These are phyloP conservation scores for Pseudogymnoascus verrucosus DNA, from an alignment of 2,329 filamentous ascomycete genomes.

Conservation along the genomic window DNA sequence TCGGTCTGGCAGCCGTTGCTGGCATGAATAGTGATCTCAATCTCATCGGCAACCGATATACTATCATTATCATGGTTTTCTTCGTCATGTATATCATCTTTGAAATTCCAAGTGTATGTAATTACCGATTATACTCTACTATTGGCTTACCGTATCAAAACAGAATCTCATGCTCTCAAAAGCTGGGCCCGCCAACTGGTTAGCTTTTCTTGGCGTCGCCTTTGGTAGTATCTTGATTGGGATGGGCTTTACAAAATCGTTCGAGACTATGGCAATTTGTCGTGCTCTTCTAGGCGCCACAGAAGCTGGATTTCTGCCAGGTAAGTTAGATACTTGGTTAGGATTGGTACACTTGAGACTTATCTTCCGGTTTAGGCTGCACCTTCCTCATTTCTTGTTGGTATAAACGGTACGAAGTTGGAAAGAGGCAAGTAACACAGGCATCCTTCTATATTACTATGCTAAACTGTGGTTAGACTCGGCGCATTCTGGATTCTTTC, in stretches of 20 bases:
- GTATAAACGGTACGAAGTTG: constrained; percentile 32
- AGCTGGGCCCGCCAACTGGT: constrained; percentile 24
- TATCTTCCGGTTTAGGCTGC: constrained; percentile 26
- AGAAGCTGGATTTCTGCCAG: background rate
- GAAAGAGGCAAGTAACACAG: constrained; percentile 17
- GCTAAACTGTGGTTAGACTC: background rate
- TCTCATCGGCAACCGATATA: background rate
- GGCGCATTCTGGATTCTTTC: background rate
- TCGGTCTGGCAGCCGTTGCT: constrained; percentile 4
- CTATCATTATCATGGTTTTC: background rate
- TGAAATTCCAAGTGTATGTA: constrained; percentile 6
- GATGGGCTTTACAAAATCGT: constrained; percentile 29
- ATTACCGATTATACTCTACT: background rate
- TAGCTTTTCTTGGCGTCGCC: constrained; percentile 21
- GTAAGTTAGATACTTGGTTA: background rate
- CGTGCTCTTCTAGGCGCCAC: constrained; percentile 21
- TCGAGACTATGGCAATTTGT: constrained; percentile 27
- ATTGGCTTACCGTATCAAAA: background rate
- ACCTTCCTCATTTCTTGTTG: constrained; percentile 30
- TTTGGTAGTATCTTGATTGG: constrained; percentile 24
- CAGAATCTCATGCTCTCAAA: constrained; percentile 24
- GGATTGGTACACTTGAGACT: constrained; percentile 24
- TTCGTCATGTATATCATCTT: constrained; percentile 2
- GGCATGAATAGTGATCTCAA: constrained; percentile 4
- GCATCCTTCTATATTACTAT: background rate